Evolutionary conservation across 371 early-diverging fungal species (phyloP).

Genomic region (Apophysomyces variabilis): DNA sequence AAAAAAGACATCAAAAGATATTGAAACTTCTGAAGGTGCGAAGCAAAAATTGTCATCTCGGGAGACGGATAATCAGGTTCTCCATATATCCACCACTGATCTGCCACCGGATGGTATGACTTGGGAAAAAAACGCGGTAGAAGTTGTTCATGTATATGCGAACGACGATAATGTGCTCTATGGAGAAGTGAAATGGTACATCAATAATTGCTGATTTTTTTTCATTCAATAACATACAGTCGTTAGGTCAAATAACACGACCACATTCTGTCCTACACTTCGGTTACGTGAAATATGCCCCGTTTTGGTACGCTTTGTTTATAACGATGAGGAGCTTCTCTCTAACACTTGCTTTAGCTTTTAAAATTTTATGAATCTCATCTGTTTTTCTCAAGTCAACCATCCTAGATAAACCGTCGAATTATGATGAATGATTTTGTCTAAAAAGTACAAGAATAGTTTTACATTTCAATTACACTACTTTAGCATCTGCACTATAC

Average conservation of each 20-base stretch:
- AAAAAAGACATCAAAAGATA: neutral
- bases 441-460: no score
- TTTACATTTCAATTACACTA: no score
- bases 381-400: constrained; percentile 1
- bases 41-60: neutral
- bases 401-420: neutral
- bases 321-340: neutral
- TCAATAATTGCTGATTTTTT: neutral
- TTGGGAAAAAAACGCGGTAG: neutral
- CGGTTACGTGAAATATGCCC: constrained; percentile 3
- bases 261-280: constrained; percentile 7
- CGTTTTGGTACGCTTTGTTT: neutral
- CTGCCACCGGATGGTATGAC: neutral
- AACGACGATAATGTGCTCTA: neutral
- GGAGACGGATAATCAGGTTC: neutral
- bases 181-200: constrained; percentile 7
- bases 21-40: neutral
- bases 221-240: neutral
- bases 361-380: neutral
- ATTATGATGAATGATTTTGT: no score
- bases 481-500: no score
- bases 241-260: neutral
- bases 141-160: constrained; percentile 5
- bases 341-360: neutral
- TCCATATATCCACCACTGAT: neutral